phyloP scores from a whole-genome alignment of 2,329 filamentous ascomycete genomes.

The Paecilomyces niveus region DNA sequence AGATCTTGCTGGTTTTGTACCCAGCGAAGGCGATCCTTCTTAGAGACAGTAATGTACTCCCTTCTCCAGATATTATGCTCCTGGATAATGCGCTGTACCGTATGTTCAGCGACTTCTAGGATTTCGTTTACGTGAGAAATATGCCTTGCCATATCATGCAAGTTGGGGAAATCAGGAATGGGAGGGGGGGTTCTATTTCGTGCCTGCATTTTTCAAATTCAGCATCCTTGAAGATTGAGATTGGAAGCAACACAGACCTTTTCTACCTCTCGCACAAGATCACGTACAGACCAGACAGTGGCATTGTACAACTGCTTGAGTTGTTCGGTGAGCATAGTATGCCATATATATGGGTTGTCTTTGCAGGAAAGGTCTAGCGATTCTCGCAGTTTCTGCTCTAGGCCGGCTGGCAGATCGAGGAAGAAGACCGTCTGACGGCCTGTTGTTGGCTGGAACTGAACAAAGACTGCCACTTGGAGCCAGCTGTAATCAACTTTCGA shows the following conservation, averaged over 20 bases:
- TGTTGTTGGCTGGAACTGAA: conserved; percentile 11
- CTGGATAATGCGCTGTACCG: conserved; percentile 13
- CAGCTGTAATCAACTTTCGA: conserved; percentile 8
- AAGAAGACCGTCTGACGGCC: conserved; percentile 8
- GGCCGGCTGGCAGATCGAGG: conserved; percentile 3
- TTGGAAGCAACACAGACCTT: conserved; percentile 13
- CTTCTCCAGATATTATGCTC: conserved; percentile 9
- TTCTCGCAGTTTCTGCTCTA: conserved; percentile 1
- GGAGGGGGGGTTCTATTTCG: conserved; percentile 4
- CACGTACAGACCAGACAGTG: conserved; percentile 22
- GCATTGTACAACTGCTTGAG: conserved; percentile 16
- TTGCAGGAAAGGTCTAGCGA: background rate
- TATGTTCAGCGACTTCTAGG: conserved; percentile 24
- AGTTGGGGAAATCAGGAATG: conserved; percentile 13
- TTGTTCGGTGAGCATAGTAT: conserved; percentile 15
- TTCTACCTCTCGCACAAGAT: conserved; percentile 23
- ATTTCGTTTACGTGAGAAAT: conserved; percentile 24
- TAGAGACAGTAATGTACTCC: conserved; percentile 1
- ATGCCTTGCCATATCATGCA: conserved; percentile 27
- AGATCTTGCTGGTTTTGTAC: conserved; percentile 10
- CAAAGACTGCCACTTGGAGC: conserved; percentile 13
- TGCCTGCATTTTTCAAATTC: conserved; percentile 2
- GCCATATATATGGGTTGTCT: conserved; percentile 14
- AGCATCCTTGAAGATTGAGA: background rate
- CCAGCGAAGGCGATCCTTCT: background rate